Percentiles rank a stretch among this genome's conserved stretches.
Evolutionary conservation across 306 rosid species (phyloP).

Genomic region (Echinosophora koreensis): DNA sequence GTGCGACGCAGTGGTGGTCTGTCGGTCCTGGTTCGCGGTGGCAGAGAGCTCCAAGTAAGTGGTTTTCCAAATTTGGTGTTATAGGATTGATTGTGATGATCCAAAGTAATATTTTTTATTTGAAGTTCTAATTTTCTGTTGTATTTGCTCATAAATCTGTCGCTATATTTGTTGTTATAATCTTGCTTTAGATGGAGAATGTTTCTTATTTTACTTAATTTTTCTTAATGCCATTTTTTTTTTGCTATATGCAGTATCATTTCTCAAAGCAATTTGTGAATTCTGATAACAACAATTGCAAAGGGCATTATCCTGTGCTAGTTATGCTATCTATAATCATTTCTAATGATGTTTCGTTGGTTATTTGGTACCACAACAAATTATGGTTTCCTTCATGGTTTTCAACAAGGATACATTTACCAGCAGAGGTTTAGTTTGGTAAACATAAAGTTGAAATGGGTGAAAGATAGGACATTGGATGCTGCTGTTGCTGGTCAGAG

Average conservation of each 20-base stretch:
- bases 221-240: conserved; percentile 15
- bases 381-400: conserved; percentile 42
- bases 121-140: too few relatives aligned
- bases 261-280: conserved; percentile 19
- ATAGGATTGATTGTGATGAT: too few relatives aligned
- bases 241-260: conserved; percentile 29
- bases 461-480: conserved; percentile 77
- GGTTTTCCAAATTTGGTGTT: too few relatives aligned
- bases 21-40: too few relatives aligned
- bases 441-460: conserved; percentile 89
- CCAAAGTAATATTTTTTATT: too few relatives aligned
- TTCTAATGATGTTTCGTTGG: conserved; percentile 42
- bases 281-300: conserved; percentile 19
- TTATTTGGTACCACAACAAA: conserved; percentile 46
- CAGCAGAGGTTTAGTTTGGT: conserved; percentile 73
- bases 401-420: conserved; percentile 52
- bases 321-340: conserved; percentile 17
- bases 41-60: too few relatives aligned
- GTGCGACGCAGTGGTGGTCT: too few relatives aligned
- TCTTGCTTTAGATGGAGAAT: neutral
- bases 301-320: conserved; percentile 15
- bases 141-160: too few relatives aligned
- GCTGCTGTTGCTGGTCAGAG: conserved; percentile 64
- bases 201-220: neutral
- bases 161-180: too few relatives aligned